A percentile compares a stretch with the other conserved stretches of the same genome.
phyloP scores from a whole-genome alignment of 2,329 filamentous ascomycete genomes.

The Alternaria triticina region DNA sequence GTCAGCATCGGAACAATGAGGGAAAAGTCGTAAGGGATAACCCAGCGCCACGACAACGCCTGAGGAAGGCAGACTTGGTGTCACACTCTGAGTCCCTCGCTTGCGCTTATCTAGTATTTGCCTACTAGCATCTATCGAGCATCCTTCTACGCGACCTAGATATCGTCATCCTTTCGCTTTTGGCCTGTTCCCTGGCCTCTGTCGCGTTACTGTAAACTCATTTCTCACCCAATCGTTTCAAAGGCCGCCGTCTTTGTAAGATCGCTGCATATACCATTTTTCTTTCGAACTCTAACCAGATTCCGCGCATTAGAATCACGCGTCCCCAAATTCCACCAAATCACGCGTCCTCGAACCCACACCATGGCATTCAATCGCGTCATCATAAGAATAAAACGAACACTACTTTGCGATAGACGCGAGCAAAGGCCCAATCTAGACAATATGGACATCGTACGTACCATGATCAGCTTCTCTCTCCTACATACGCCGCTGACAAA shows the following conservation, averaged over 20 bases:
- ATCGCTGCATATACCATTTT: background rate
- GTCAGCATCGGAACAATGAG: slow-evolving; percentile 29
- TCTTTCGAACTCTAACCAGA: background rate
- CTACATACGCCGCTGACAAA: background rate
- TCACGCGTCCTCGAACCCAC: background rate
- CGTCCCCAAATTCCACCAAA: background rate
- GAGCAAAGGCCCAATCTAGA: background rate
- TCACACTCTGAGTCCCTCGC: background rate
- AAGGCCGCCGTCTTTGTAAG: background rate
- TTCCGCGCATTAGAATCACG: background rate
- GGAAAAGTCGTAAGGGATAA: slow-evolving; percentile 41
- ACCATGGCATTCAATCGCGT: background rate
- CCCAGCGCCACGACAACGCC: slow-evolving; percentile 21
- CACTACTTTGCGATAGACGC: background rate
- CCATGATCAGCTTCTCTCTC: background rate
- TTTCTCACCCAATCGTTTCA: background rate
- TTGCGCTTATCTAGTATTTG: background rate
- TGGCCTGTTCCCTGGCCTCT: background rate
- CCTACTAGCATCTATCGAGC: background rate
- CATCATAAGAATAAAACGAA: background rate
- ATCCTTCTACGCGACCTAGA: background rate
- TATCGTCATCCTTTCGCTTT: background rate
- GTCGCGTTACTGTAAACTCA: slow-evolving; percentile 1
- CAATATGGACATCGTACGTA: background rate
- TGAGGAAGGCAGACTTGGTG: slow-evolving; percentile 28